phyloP scores from a whole-genome alignment of 139 green algal species.

The Tetradesmus lagerheimii region DNA sequence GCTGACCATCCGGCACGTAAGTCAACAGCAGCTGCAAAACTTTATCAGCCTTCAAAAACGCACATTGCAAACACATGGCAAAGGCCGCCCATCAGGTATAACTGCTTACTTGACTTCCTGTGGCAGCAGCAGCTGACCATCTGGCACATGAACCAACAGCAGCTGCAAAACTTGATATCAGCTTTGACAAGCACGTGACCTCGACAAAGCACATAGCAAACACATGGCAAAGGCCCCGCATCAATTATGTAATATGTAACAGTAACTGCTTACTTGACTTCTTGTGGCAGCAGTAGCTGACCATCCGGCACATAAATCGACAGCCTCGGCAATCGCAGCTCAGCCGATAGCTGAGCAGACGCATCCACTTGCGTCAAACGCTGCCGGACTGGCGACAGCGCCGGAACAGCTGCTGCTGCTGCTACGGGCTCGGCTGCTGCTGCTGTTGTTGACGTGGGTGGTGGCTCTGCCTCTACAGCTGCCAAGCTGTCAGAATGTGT shows the following conservation, averaged over 20 bases:
- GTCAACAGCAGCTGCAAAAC: slow-evolving; percentile 42
- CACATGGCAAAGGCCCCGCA: too few species aligned
- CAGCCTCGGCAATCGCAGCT: slow-evolving; percentile 39
- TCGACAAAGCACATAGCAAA: too few species aligned
- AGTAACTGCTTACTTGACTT: slow-evolving; percentile 54
- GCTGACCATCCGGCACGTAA: not conserved
- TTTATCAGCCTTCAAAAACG: not conserved
- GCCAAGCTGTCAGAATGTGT: not conserved
- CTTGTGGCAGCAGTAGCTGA: slow-evolving; percentile 48
- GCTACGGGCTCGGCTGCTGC: not conserved
- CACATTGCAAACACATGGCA: too few species aligned
- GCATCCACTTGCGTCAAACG: slow-evolving; percentile 36
- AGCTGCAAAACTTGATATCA: slow-evolving; percentile 41
- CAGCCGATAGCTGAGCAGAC: slow-evolving; percentile 40
- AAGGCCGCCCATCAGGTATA: too few species aligned
- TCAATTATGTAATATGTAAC: too few species aligned
- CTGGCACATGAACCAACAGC: not conserved
- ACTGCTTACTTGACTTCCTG: slow-evolving; percentile 44
- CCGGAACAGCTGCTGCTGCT: not conserved
- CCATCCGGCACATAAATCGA: slow-evolving; percentile 50
- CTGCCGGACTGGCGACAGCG: slow-evolving; percentile 18
- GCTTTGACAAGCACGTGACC: not conserved
- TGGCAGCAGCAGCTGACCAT: slow-evolving; percentile 6
- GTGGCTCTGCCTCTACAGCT: not conserved
- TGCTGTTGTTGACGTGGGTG: not conserved